A percentile compares a stretch with the other conserved stretches of the same genome.
Conservation (phyloP, 805 yeast species). For the Scheffersomyces coipomensis region DNA sequence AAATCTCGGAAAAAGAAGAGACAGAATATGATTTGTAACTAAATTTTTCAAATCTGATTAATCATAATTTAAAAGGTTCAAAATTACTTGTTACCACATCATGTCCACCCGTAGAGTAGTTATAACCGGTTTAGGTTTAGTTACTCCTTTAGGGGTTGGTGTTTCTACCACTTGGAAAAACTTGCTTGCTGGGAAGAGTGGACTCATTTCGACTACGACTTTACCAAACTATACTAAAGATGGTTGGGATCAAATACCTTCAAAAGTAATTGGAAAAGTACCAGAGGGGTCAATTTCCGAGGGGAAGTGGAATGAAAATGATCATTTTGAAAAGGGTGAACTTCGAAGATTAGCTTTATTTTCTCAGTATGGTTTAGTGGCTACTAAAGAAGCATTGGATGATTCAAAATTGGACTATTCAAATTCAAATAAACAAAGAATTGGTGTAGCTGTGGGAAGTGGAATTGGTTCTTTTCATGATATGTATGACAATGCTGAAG, state of each 20-base stretch:
- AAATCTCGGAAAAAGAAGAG: too few relatives aligned
- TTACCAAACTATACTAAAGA: conserved; percentile 40
- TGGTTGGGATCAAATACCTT: conserved; percentile 57
- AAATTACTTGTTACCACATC: too few relatives aligned
- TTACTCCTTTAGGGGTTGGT: conserved; percentile 85
- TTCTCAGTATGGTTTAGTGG: conserved; percentile 75
- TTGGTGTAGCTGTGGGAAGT: conserved; percentile 88
- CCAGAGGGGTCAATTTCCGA: conserved; percentile 49
- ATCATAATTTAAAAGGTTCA: too few relatives aligned
- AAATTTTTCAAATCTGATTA: too few relatives aligned
- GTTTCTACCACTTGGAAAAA: conserved; percentile 51
- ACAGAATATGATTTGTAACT: too few relatives aligned
- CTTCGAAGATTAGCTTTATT: conserved; percentile 66
- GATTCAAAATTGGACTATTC: conserved; percentile 51
- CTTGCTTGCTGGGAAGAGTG: conserved; percentile 52
- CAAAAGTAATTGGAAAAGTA: conserved; percentile 73
- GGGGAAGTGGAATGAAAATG: conserved; percentile 51
- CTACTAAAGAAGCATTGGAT: conserved; percentile 72
- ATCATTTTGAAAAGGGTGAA: conserved; percentile 49
- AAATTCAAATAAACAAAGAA: conserved; percentile 29
- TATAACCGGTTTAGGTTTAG: conserved; percentile 85
- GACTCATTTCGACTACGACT: conserved; percentile 52
- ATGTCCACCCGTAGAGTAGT: too few relatives aligned
- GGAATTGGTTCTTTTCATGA: conserved; percentile 90
- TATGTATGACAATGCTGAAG: conserved; percentile 58